Conservation (phyloP, 371 early-diverging fungal species). For the Rhizopus sp. region DNA sequence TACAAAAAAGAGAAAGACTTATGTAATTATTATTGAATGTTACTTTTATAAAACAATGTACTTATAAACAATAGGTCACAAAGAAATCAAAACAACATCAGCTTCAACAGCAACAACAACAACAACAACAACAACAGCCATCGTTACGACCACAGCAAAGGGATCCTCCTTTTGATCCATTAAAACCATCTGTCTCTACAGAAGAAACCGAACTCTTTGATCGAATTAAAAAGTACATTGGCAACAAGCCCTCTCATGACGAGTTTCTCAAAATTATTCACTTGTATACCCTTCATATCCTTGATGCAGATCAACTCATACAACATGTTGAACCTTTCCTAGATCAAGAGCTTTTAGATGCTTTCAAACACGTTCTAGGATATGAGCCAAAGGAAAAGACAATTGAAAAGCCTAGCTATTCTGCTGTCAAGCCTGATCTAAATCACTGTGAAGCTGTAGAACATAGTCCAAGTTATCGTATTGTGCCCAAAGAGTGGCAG, state of each 20-base stretch:
- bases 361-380: constrained; percentile 91
- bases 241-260: constrained; percentile 79
- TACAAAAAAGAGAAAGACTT: constrained; percentile 7
- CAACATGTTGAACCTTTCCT: constrained; percentile 79
- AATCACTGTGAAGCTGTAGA: constrained; percentile 44
- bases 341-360: constrained; percentile 79
- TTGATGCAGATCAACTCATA: constrained; percentile 78
- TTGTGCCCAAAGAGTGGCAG: constrained; percentile 60
- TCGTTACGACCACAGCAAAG: too few relatives aligned
- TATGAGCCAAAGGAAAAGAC: constrained; percentile 65
- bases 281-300: constrained; percentile 90
- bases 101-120: background rate
- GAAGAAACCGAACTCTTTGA: constrained; percentile 92
- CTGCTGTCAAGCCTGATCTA: constrained; percentile 57
- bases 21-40: background rate
- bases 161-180: constrained; percentile 11
- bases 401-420: constrained; percentile 29
- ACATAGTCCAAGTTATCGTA: constrained; percentile 69
- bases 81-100: background rate
- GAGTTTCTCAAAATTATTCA: constrained; percentile 97
- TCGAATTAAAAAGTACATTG: constrained; percentile 76
- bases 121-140: too few relatives aligned
- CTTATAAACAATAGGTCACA: background rate
- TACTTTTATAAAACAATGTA: background rate
- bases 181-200: constrained; percentile 28